Percentiles rank a stretch among this genome's conserved stretches.
Conservation (phyloP, 2,329 filamentous ascomycete species). For the Cladorrhinum sp. region DNA sequence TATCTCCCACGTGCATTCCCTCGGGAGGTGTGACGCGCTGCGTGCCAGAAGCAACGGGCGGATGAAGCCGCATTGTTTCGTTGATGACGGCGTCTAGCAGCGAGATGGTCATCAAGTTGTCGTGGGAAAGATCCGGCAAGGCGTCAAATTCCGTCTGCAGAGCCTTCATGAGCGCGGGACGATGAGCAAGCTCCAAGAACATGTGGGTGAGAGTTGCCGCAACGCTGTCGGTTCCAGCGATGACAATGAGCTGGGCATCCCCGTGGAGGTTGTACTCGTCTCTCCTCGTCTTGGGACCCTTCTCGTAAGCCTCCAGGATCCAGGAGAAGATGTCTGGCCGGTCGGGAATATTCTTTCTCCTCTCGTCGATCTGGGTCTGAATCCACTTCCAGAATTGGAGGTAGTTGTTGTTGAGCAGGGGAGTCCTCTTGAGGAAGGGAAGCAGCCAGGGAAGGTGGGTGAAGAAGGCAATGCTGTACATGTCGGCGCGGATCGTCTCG, state of each 20-base stretch:
- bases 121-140: conserved; percentile 10
- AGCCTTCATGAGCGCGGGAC: conserved; percentile 11
- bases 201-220: conserved; percentile 22
- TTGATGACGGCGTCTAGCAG: conserved; percentile 16
- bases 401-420: conserved; percentile 22
- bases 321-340: conserved; percentile 21
- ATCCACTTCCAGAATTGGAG: conserved; percentile 20
- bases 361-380: conserved; percentile 18
- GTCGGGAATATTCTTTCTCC: conserved; percentile 15
- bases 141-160: conserved; percentile 22
- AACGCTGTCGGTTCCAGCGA: conserved; percentile 25
- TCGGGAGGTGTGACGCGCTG: conserved; percentile 31
- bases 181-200: conserved; percentile 23
- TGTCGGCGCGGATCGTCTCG: conserved; percentile 22
- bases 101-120: conserved; percentile 12
- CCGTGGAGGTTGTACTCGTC: conserved; percentile 19
- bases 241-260: conserved; percentile 22
- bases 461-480: conserved; percentile 23
- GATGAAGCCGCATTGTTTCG: conserved; percentile 15
- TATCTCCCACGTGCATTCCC: conserved; percentile 28
- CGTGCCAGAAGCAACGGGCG: conserved; percentile 14
- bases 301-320: conserved; percentile 15
- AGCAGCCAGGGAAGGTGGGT: conserved; percentile 22
- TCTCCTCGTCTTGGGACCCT: conserved; percentile 4
- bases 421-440: conserved; percentile 21